Conservation (phyloP, 352 stramenopile species). For the Phytophthora pisi region DNA sequence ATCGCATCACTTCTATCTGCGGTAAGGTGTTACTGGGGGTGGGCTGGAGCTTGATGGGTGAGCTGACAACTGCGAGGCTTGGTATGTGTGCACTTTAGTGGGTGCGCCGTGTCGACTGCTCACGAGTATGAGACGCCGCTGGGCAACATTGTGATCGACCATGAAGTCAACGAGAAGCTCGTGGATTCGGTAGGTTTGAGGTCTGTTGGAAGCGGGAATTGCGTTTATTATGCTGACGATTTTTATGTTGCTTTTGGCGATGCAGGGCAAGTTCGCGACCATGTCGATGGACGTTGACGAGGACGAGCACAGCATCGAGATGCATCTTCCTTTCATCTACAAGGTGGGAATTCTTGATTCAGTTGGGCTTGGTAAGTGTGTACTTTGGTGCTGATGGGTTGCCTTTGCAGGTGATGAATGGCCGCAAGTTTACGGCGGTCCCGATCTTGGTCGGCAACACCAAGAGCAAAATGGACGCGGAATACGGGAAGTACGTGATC, state of each 20-base stretch:
- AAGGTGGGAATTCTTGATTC: slow-evolving; percentile 53
- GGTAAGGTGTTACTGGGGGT: slow-evolving; percentile 43
- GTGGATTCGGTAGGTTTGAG: slow-evolving; percentile 63
- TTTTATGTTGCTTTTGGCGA: not conserved
- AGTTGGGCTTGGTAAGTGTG: not conserved
- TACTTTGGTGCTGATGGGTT: not conserved
- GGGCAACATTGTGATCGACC: slow-evolving; percentile 92
- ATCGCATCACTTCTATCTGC: slow-evolving; percentile 96
- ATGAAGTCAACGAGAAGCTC: slow-evolving; percentile 90
- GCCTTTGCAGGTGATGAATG: slow-evolving; percentile 58
- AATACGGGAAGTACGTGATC: slow-evolving; percentile 80
- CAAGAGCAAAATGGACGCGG: slow-evolving; percentile 77
- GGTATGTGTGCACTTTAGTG: slow-evolving; percentile 31
- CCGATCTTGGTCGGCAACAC: slow-evolving; percentile 97
- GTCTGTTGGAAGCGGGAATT: not conserved
- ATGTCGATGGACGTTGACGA: slow-evolving; percentile 92
- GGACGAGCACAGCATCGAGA: slow-evolving; percentile 97
- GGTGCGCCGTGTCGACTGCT: slow-evolving; percentile 85
- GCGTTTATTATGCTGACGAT: not conserved
- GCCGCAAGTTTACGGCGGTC: slow-evolving; percentile 87
- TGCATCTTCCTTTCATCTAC: slow-evolving; percentile 96
- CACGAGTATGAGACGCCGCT: slow-evolving; percentile 94
- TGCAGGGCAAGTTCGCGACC: slow-evolving; percentile 71
- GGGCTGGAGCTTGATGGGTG: slow-evolving; percentile 4
- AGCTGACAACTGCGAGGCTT: not conserved